These are phyloP conservation scores for Inosperma sp. DNA, from an alignment of 768 basidiomycete genomes.

Conservation along the genomic window DNA sequence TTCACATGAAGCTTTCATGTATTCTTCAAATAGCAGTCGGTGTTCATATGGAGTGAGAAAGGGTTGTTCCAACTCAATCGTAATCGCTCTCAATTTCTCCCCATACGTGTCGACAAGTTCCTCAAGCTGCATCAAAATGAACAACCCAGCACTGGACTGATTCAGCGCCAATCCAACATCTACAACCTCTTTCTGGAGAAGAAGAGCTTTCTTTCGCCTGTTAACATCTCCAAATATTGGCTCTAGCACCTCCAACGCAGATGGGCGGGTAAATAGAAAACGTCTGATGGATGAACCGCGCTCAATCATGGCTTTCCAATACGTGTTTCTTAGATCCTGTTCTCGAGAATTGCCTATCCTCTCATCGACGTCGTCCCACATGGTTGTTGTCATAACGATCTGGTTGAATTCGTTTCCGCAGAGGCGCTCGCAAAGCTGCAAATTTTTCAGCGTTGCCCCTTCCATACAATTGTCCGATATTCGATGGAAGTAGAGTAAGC, in stretches of 20 bases:
- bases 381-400: slow-evolving; percentile 46
- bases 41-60: background rate
- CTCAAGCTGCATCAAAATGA: background rate
- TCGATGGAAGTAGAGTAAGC: slow-evolving; percentile 28
- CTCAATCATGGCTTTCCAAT: slow-evolving; percentile 19
- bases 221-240: background rate
- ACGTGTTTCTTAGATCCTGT: slow-evolving; percentile 6
- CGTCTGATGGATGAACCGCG: slow-evolving; percentile 2
- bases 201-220: background rate
- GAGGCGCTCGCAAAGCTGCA: slow-evolving; percentile 44
- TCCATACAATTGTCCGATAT: slow-evolving; percentile 38
- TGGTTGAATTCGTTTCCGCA: slow-evolving; percentile 44
- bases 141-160: background rate
- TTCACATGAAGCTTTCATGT: too few relatives aligned
- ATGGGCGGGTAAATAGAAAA: slow-evolving; percentile 14
- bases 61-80: too few relatives aligned
- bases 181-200: background rate
- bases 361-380: slow-evolving; percentile 35
- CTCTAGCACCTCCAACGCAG: slow-evolving; percentile 17
- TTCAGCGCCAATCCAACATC: background rate
- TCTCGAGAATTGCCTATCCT: slow-evolving; percentile 6
- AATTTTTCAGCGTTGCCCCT: slow-evolving; percentile 41
- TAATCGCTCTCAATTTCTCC: too few relatives aligned
- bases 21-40: background rate
- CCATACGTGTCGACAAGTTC: too few relatives aligned